These are phyloP conservation scores for Forsythia suspensa DNA, from an alignment of 257 asterid species.

Conservation along the genomic window DNA sequence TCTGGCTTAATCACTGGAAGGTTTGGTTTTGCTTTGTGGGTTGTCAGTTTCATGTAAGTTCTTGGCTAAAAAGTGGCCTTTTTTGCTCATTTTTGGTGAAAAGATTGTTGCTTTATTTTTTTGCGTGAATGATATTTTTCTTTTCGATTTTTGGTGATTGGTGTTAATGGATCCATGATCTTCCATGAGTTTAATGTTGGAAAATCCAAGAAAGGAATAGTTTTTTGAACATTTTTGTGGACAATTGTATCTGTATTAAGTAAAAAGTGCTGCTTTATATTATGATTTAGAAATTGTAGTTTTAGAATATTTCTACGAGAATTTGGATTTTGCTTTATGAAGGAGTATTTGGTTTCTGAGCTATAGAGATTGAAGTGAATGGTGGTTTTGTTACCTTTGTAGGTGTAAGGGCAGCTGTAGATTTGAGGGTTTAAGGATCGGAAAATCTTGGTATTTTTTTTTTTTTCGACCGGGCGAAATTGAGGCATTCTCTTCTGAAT, in stretches of 20 bases:
- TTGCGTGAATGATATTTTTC: background rate
- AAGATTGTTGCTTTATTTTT: background rate
- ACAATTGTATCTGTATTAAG: background rate
- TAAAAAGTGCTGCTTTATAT: background rate
- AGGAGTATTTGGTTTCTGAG: background rate
- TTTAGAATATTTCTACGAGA: background rate
- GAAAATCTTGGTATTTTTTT: too few relatives aligned
- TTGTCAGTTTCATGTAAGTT: slow-evolving; percentile 21
- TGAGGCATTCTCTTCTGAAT: slow-evolving; percentile 8
- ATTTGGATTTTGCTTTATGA: background rate
- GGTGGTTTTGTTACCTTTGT: background rate
- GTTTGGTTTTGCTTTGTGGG: slow-evolving; percentile 25
- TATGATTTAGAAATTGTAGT: background rate
- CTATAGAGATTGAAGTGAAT: background rate
- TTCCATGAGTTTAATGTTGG: background rate
- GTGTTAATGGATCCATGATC: slow-evolving; percentile 6
- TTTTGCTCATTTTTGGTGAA: background rate
- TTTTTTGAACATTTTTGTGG: background rate
- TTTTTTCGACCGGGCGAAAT: background rate
- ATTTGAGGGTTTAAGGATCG: background rate
- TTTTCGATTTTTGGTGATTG: background rate
- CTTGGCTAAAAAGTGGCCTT: background rate
- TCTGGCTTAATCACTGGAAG: slow-evolving; percentile 18
- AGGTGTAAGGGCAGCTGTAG: background rate
- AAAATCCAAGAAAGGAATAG: background rate